Evolutionary conservation across 495 filamentous ascomycete species (phyloP).

Genomic region (Neurospora terricola): DNA sequence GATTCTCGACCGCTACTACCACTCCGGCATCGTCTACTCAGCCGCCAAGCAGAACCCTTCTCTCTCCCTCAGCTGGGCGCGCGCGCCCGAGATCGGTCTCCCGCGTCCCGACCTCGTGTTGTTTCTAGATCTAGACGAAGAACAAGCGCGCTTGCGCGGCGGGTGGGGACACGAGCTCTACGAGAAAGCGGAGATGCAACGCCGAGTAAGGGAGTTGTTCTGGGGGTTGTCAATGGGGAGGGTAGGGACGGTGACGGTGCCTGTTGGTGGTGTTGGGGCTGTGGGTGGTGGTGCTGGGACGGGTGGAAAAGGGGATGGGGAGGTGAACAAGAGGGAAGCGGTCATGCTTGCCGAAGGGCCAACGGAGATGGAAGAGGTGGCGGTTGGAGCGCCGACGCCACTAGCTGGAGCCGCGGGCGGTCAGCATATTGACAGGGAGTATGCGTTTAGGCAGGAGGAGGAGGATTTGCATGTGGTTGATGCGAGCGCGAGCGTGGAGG

Average conservation of each 20-base stretch:
- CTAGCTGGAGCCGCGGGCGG: slow-evolving; percentile 4
- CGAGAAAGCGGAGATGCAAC: slow-evolving; percentile 77
- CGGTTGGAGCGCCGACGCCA: slow-evolving; percentile 13
- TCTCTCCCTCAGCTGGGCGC: slow-evolving; percentile 66
- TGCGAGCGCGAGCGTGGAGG: slow-evolving; percentile 39
- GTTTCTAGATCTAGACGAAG: slow-evolving; percentile 71
- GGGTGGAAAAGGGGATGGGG: neutral
- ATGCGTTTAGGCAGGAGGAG: slow-evolving; percentile 37
- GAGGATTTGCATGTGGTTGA: slow-evolving; percentile 47
- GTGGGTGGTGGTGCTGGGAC: neutral
- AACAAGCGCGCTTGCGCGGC: slow-evolving; percentile 61
- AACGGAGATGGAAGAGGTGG: slow-evolving; percentile 10
- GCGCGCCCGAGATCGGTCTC: slow-evolving; percentile 73
- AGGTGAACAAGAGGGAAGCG: neutral
- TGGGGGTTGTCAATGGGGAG: slow-evolving; percentile 39
- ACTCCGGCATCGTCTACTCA: slow-evolving; percentile 88
- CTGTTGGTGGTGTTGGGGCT: neutral
- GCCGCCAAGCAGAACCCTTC: slow-evolving; percentile 73
- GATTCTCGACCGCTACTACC: slow-evolving; percentile 87
- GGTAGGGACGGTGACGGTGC: slow-evolving; percentile 20
- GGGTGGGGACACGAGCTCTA: slow-evolving; percentile 86
- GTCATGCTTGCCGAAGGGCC: neutral
- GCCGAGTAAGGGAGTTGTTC: slow-evolving; percentile 67
- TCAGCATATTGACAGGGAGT: slow-evolving; percentile 14
- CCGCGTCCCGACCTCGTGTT: slow-evolving; percentile 81